A percentile compares a stretch with the other conserved stretches of the same genome.
These are phyloP conservation scores for Gossypium mustelinum DNA, from an alignment of 345 rosid species.

Conservation along the genomic window DNA sequence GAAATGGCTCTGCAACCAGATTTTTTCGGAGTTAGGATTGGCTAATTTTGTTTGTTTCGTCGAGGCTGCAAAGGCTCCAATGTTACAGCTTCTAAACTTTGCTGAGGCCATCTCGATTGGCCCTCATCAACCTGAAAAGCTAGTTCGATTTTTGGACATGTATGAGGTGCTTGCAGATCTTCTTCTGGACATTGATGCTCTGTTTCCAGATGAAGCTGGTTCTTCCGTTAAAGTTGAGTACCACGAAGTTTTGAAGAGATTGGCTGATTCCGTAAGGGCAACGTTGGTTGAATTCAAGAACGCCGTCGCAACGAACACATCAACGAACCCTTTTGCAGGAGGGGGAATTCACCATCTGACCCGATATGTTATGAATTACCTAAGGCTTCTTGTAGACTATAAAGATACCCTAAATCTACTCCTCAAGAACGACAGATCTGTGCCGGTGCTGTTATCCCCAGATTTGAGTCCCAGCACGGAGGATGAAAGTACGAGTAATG, in stretches of 20 bases:
- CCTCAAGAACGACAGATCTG: constrained; percentile 44
- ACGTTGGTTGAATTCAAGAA: constrained; percentile 70
- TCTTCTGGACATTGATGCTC: constrained; percentile 53
- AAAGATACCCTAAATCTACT: constrained; percentile 60
- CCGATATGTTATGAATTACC: constrained; percentile 76
- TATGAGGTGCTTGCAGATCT: constrained; percentile 68
- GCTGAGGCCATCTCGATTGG: constrained; percentile 83
- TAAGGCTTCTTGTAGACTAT: constrained; percentile 60
- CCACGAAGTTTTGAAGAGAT: constrained; percentile 54
- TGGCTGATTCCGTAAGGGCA: constrained; percentile 54
- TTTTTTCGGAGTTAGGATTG: constrained; percentile 48
- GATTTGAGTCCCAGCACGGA: constrained; percentile 31
- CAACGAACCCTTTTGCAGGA: constrained; percentile 53
- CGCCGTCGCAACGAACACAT: constrained; percentile 54
- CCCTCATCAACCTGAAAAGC: constrained; percentile 67
- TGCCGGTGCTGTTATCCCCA: constrained; percentile 31
- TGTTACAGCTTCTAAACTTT: constrained; percentile 75
- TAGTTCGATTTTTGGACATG: constrained; percentile 76
- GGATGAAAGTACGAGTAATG: constrained; percentile 30
- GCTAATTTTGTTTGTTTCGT: constrained; percentile 47
- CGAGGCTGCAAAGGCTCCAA: constrained; percentile 68
- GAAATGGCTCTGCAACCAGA: constrained; percentile 55
- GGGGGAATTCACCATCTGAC: constrained; percentile 82
- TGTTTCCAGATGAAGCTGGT: constrained; percentile 50
- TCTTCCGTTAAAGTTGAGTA: constrained; percentile 49